Evolutionary conservation across 2,329 filamentous ascomycete species (phyloP).

Genomic region (Penicillium sp.): DNA sequence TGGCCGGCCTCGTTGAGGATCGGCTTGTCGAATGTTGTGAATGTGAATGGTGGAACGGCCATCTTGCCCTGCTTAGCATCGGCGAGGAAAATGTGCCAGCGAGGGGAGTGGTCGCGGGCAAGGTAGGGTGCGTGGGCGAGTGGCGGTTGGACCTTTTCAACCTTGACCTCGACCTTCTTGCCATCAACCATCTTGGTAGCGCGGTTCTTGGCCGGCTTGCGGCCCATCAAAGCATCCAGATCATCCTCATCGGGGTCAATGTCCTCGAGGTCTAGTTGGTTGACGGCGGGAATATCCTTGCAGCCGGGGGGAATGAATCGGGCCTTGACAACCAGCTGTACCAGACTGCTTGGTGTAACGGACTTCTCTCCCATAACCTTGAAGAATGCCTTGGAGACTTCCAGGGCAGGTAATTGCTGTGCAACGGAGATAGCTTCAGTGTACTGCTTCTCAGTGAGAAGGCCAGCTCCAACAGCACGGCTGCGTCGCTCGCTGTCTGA

Average conservation of each 20-base stretch:
- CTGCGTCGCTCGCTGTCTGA: constrained; percentile 72
- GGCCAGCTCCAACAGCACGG: constrained; percentile 66
- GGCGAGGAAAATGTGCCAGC: constrained; percentile 92
- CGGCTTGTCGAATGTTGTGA: constrained; percentile 86
- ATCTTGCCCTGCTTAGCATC: constrained; percentile 95
- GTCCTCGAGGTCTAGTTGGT: constrained; percentile 81
- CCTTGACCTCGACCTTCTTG: constrained; percentile 57
- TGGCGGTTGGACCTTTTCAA: constrained; percentile 70
- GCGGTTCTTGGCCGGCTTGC: constrained; percentile 64
- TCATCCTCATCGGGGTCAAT: constrained; percentile 92
- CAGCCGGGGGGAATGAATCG: constrained; percentile 88
- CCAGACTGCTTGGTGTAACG: constrained; percentile 87
- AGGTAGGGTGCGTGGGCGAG: constrained; percentile 91
- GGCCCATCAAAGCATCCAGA: constrained; percentile 77
- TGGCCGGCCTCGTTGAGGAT: constrained; percentile 77
- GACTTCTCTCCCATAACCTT: constrained; percentile 94
- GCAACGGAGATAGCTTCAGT: constrained; percentile 72
- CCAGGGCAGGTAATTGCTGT: constrained; percentile 77
- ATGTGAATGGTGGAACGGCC: constrained; percentile 94
- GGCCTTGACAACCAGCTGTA: constrained; percentile 92
- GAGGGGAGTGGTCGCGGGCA: constrained; percentile 81
- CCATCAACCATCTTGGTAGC: constrained; percentile 59
- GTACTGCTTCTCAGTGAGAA: constrained; percentile 76
- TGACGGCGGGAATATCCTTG: constrained; percentile 69
- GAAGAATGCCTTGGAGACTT: constrained; percentile 93